Evolutionary conservation across 2,329 filamentous ascomycete species (phyloP).

Genomic region (Nectriaceae sp.): DNA sequence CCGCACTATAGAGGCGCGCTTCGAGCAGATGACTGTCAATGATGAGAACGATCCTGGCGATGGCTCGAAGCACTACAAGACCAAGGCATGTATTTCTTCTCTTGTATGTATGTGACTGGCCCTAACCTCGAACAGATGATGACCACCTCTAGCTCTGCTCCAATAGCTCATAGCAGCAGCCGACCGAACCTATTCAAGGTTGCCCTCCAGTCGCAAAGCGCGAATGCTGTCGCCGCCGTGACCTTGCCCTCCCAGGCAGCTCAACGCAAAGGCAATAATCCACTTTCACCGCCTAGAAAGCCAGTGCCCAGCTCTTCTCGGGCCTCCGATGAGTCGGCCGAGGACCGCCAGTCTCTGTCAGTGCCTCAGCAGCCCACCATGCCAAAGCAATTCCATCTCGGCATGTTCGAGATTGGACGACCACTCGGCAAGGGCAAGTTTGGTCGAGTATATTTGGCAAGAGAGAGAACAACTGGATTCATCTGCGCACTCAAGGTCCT

Average conservation of each 20-base stretch:
- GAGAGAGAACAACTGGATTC: conserved; percentile 76
- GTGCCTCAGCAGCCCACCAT: conserved; percentile 58
- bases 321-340: conserved; percentile 49
- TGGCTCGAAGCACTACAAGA: conserved; percentile 62
- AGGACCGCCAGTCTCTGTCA: conserved; percentile 53
- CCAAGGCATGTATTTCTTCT: conserved; percentile 62
- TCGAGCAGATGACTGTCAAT: conserved; percentile 86
- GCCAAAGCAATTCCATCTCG: conserved; percentile 75
- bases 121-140: background rate
- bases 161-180: conserved; percentile 55
- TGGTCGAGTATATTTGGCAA: conserved; percentile 80
- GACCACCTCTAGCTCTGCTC: conserved; percentile 26
- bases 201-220: conserved; percentile 76
- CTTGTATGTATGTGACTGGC: background rate
- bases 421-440: conserved; percentile 88
- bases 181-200: conserved; percentile 85
- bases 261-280: conserved; percentile 50
- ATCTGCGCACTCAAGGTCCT: conserved; percentile 85
- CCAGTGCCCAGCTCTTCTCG: conserved; percentile 45
- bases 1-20: conserved; percentile 78
- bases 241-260: conserved; percentile 68
- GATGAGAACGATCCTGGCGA: conserved; percentile 77
- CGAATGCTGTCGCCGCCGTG: conserved; percentile 65
- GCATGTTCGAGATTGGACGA: conserved; percentile 92
- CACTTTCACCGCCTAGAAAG: conserved; percentile 56